Evolutionary conservation across 2,329 filamentous ascomycete genomes (phyloP), one percentile per base, ranked within the genome.

Genomic region (Microsporum canis): DNA sequence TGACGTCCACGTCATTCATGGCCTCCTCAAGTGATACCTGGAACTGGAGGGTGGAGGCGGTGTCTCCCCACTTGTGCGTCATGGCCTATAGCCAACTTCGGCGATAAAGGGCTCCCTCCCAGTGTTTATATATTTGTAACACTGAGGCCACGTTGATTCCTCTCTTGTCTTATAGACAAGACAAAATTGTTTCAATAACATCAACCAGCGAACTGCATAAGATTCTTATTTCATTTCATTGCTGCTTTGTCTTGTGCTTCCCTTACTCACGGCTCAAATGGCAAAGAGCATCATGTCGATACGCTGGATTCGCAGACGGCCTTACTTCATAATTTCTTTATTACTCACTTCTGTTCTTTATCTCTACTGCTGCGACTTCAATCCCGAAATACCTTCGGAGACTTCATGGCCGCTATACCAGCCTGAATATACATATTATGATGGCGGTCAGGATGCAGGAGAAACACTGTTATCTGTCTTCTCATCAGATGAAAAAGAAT

Each of bases 401-500:
- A 2, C 39, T n/a, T 5, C 39, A 6, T 33, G 29, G 45, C 45
- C 45, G 27, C 27, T 12, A 12, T 29, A 23, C 10, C 23, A 12
- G 7, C 31, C 27, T 51, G 39, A n/a, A n/a, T n/a, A 43, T 51
- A 5, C n/a, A 10, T 29, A 1, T 47, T 17, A 10, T 47, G n/a
- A 29, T 29, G 23, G 45, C 27, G 8, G 7, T 12, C 23, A 51
- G 4, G 23, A 12, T 5, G 27, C 23, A 12, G 14, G 5, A 10
- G 23, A 7, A 2, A 27, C 45, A 4, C 29, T 31, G 5, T 23
- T 12, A 36, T 29, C 31, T n/a, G 23, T 14, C 31, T 12, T 6
- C 12, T 8, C 3, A 17, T 14, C 33, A n/a, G n/a, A 29, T 36
- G 6, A 34, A 38, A 38, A 31, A 82, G 56, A 89, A 88, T 65